Evolutionary conservation across 148 eudicot genomes (phyloP).

Genomic region (Fallopia convolvulus): DNA sequence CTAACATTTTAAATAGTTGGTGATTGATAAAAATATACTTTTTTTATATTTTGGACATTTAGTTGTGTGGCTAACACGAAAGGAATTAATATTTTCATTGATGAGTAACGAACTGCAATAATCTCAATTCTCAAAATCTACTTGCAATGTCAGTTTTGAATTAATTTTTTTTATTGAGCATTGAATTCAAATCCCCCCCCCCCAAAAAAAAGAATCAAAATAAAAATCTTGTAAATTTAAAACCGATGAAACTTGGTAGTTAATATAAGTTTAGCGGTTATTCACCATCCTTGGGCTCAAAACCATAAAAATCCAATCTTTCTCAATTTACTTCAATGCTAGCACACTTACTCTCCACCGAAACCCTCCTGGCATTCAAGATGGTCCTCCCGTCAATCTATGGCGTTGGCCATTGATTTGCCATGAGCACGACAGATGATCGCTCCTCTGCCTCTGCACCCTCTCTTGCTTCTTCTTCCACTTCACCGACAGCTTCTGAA

Average conservation of each 20-base stretch:
- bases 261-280: not conserved
- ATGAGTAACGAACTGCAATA: no score
- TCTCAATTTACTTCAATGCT: conserved; percentile 31
- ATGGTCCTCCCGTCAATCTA: conserved; percentile 76
- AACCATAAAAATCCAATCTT: not conserved
- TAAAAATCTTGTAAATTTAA: not conserved
- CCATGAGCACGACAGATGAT: conserved; percentile 49
- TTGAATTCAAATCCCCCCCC: not conserved
- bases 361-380: conserved; percentile 85
- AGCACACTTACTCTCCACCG: conserved; percentile 88
- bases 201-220: not conserved
- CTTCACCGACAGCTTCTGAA: conserved; percentile 72
- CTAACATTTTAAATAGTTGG: no score
- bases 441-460: conserved; percentile 41
- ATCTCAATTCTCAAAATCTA: no score
- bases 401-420: conserved; percentile 41
- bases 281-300: not conserved
- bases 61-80: no score
- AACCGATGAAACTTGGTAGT: not conserved
- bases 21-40: no score
- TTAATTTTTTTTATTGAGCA: no score
- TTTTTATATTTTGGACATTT: no score
- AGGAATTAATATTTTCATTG: no score
- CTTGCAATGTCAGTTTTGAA: no score
- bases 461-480: conserved; percentile 90